Evolutionary conservation across 2,329 filamentous ascomycete genomes (phyloP).

Genomic region (Macrophomina phaseolina): DNA sequence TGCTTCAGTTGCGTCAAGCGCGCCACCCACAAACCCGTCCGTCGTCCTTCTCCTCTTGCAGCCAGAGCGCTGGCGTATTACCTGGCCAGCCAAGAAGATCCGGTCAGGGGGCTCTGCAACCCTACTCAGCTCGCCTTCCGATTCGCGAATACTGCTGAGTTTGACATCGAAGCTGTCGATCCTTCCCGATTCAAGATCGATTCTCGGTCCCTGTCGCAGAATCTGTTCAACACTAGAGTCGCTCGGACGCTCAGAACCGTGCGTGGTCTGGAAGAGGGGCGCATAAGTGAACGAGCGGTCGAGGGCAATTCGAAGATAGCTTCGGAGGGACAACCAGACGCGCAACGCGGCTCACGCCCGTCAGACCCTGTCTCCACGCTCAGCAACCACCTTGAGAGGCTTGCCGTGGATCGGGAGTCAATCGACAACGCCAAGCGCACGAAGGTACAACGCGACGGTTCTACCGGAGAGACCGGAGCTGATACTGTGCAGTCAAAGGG

Average conservation of each 20-base stretch:
- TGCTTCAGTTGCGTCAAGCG: slow-evolving; percentile 81
- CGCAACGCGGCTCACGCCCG: neutral
- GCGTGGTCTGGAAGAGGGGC: neutral
- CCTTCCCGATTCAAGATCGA: slow-evolving; percentile 43
- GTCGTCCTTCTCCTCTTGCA: slow-evolving; percentile 80
- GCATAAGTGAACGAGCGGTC: no score
- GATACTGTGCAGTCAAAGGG: neutral
- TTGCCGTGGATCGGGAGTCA: neutral
- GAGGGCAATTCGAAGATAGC: neutral
- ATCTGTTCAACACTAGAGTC: slow-evolving; percentile 52
- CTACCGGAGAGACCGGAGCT: neutral
- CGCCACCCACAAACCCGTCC: slow-evolving; percentile 70
- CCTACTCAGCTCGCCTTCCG: slow-evolving; percentile 6
- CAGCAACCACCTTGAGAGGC: neutral
- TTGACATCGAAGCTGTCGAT: slow-evolving; percentile 32
- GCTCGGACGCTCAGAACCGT: neutral
- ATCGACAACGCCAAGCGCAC: neutral
- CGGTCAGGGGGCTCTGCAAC: slow-evolving; percentile 71
- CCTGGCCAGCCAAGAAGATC: slow-evolving; percentile 79
- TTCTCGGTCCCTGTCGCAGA: slow-evolving; percentile 67
- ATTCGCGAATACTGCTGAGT: neutral
- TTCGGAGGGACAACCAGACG: no score
- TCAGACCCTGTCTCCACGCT: neutral
- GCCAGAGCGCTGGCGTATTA: slow-evolving; percentile 81
- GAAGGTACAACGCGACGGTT: neutral